Conservation (phyloP, 1,139 yeast species). For the Waltiozyma sp. region DNA sequence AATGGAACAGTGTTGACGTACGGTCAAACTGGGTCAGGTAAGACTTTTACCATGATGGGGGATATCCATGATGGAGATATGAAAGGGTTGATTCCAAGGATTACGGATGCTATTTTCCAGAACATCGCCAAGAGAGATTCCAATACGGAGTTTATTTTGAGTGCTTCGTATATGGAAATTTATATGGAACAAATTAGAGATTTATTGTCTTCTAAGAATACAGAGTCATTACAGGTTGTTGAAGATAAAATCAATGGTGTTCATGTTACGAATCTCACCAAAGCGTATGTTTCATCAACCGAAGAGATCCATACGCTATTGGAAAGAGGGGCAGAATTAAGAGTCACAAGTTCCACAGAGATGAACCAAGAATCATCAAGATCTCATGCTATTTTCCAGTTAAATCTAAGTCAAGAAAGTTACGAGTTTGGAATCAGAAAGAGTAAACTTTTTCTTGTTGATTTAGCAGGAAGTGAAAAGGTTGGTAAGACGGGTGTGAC, state of each 20-base stretch:
- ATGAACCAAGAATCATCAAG: slow-evolving; percentile 74
- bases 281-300: slow-evolving; percentile 46
- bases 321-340: slow-evolving; percentile 40
- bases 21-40: slow-evolving; percentile 88
- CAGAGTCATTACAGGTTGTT: slow-evolving; percentile 39
- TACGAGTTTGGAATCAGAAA: slow-evolving; percentile 46
- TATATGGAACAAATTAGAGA: slow-evolving; percentile 73
- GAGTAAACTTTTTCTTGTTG: slow-evolving; percentile 53
- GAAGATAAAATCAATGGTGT: slow-evolving; percentile 61
- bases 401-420: slow-evolving; percentile 51
- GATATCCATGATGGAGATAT: slow-evolving; percentile 28
- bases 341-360: slow-evolving; percentile 53
- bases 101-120: slow-evolving; percentile 54
- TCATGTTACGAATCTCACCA: slow-evolving; percentile 58
- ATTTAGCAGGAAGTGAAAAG: slow-evolving; percentile 84
- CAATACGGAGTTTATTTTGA: slow-evolving; percentile 56
- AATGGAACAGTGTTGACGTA: slow-evolving; percentile 81
- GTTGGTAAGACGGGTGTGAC: slow-evolving; percentile 74
- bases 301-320: slow-evolving; percentile 49
- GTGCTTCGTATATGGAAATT: slow-evolving; percentile 72
- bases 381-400: slow-evolving; percentile 72
- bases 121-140: slow-evolving; percentile 38
- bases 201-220: slow-evolving; percentile 10
- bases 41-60: slow-evolving; percentile 83
- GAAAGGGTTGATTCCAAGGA: slow-evolving; percentile 65